These are phyloP conservation scores for Alternaria ethzedia DNA, from an alignment of 2,329 filamentous ascomycete species.

Conservation along the genomic window DNA sequence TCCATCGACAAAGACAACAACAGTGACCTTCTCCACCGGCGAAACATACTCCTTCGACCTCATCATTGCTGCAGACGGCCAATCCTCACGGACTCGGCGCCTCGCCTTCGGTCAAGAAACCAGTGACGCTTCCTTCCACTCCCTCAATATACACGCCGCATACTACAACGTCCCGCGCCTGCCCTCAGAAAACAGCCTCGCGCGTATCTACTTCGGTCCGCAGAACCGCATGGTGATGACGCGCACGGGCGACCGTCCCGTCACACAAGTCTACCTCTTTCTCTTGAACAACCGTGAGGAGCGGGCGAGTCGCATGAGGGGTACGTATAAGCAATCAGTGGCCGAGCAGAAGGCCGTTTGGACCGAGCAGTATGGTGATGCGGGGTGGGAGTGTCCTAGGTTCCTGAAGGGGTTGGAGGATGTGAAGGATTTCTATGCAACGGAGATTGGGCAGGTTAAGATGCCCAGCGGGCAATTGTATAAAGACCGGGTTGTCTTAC, in stretches of 20 bases:
- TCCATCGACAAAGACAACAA: constrained; percentile 9
- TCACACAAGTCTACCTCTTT: constrained; percentile 30
- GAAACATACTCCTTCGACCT: constrained; percentile 26
- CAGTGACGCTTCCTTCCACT: constrained; percentile 17
- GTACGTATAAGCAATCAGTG: constrained; percentile 35
- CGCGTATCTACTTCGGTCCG: constrained; percentile 13
- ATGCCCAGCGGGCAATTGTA: constrained; percentile 48
- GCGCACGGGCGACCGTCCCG: constrained; percentile 25
- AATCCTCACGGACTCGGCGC: constrained; percentile 25
- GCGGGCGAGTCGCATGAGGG: constrained; percentile 3
- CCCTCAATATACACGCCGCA: constrained; percentile 26
- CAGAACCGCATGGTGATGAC: constrained; percentile 23
- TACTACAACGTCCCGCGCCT: constrained; percentile 34
- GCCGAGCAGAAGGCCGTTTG: constrained; percentile 51
- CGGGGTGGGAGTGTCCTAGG: constrained; percentile 54
- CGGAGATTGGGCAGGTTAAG: constrained; percentile 54
- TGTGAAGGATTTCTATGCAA: constrained; percentile 56
- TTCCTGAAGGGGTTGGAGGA: constrained; percentile 51
- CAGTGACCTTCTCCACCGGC: constrained; percentile 27
- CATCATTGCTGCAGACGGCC: constrained; percentile 37
- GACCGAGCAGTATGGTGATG: constrained; percentile 40
- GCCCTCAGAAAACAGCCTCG: constrained; percentile 20
- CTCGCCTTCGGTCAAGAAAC: constrained; percentile 28
- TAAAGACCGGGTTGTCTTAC: constrained; percentile 55
- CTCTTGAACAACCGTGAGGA: constrained; percentile 18